A percentile compares a stretch with the other conserved stretches of the same genome.
Conservation (phyloP, 2,329 filamentous ascomycete species). For the Ophiocordyceps camponoti-rufipedis region DNA sequence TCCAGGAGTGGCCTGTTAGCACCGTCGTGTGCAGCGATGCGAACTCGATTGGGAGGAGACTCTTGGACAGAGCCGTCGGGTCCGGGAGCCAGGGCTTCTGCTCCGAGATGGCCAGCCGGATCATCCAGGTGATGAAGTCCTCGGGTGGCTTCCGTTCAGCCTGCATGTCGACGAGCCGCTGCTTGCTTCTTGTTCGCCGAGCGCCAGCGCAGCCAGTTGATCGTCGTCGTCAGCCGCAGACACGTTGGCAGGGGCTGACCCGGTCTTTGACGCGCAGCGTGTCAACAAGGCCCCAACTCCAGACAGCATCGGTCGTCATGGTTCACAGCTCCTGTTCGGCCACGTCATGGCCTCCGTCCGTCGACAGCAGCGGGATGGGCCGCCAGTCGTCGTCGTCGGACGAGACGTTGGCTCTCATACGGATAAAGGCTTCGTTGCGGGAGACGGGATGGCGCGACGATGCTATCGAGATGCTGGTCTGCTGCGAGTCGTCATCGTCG, state of each 20-base stretch:
- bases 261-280: no score
- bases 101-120: slow-evolving; percentile 29
- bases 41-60: slow-evolving; percentile 36
- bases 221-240: slow-evolving; percentile 24
- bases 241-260: no score
- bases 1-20: slow-evolving; percentile 26
- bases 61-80: slow-evolving; percentile 27
- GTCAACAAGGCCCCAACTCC: background rate
- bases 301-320: background rate
- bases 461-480: slow-evolving; percentile 2
- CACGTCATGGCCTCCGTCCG: slow-evolving; percentile 13
- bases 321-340: slow-evolving; percentile 15
- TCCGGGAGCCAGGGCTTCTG: slow-evolving; percentile 22
- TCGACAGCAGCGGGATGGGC: slow-evolving; percentile 16
- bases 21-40: slow-evolving; percentile 40
- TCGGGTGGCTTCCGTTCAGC: slow-evolving; percentile 23
- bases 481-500: slow-evolving; percentile 1
- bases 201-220: slow-evolving; percentile 29
- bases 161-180: slow-evolving; percentile 27
- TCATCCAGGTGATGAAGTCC: slow-evolving; percentile 39
- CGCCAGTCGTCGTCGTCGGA: slow-evolving; percentile 11
- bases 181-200: slow-evolving; percentile 15
- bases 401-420: slow-evolving; percentile 12
- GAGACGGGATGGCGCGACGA: slow-evolving; percentile 7
- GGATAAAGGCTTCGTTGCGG: slow-evolving; percentile 14